These are phyloP conservation scores for Gastrolobium bilobum DNA, from an alignment of 306 rosid species.

Conservation along the genomic window DNA sequence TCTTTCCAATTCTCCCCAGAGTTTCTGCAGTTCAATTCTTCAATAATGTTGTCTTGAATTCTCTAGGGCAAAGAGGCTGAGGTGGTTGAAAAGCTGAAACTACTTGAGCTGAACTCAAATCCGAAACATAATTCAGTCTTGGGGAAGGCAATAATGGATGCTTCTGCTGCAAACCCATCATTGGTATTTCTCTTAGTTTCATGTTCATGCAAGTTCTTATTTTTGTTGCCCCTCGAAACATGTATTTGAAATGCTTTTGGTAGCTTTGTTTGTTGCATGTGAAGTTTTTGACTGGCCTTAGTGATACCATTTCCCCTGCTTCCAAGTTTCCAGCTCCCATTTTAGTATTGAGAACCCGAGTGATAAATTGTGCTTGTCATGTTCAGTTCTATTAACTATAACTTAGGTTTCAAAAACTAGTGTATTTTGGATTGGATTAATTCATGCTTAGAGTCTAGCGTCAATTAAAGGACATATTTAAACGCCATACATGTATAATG, in stretches of 20 bases:
- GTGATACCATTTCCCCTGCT: background rate
- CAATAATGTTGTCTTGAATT: slow-evolving; percentile 50
- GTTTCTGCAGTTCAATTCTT: slow-evolving; percentile 30
- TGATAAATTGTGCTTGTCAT: background rate
- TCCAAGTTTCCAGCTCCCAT: background rate
- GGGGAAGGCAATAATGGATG: slow-evolving; percentile 76
- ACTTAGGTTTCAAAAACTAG: slow-evolving; percentile 20
- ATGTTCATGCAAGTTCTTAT: slow-evolving; percentile 39
- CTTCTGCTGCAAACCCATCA: slow-evolving; percentile 65
- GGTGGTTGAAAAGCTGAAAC: slow-evolving; percentile 84
- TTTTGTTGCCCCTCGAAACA: slow-evolving; percentile 38
- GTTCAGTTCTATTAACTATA: slow-evolving; percentile 1
- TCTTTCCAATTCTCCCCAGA: slow-evolving; percentile 19
- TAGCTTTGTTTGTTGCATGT: background rate
- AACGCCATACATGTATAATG: background rate
- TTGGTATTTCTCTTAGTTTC: slow-evolving; percentile 64
- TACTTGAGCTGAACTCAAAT: slow-evolving; percentile 70
- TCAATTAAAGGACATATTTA: background rate
- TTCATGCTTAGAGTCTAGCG: slow-evolving; percentile 43
- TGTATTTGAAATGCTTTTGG: slow-evolving; percentile 41
- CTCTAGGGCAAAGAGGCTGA: slow-evolving; percentile 80
- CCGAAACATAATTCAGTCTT: slow-evolving; percentile 62
- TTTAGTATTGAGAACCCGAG: slow-evolving; percentile 33
- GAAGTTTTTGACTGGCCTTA: slow-evolving; percentile 29
- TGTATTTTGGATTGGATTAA: slow-evolving; percentile 8